These are phyloP conservation scores for Sanghuangporus sanghuang DNA, from an alignment of 1,284 basidiomycete species.

Conservation along the genomic window DNA sequence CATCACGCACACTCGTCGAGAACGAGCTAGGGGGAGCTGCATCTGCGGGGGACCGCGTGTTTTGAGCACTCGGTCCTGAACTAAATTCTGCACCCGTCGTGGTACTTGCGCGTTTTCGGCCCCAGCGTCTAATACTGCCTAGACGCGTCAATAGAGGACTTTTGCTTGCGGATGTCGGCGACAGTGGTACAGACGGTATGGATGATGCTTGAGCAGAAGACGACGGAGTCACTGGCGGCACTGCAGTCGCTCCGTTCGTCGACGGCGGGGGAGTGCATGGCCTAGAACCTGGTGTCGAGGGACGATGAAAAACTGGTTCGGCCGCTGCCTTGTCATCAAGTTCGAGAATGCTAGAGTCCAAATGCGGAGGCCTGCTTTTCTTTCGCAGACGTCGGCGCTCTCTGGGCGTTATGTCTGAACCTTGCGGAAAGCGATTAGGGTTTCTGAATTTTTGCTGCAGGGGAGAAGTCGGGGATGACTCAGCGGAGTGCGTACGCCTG, in stretches of 20 bases:
- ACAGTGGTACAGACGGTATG: constrained; percentile 27
- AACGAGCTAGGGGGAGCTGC: neutral
- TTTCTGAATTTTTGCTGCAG: constrained; percentile 4
- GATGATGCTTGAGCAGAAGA: constrained; percentile 18
- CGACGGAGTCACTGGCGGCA: constrained; percentile 9
- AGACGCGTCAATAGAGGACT: constrained; percentile 45
- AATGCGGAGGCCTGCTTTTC: constrained; percentile 60
- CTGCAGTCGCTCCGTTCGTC: constrained; percentile 19
- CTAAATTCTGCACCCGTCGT: neutral
- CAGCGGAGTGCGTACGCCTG: constrained; percentile 31
- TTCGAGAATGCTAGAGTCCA: constrained; percentile 48
- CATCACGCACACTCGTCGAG: neutral
- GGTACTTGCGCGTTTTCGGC: constrained; percentile 18
- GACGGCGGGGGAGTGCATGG: constrained; percentile 16
- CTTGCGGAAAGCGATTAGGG: constrained; percentile 50
- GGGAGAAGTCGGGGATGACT: constrained; percentile 12
- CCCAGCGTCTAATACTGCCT: constrained; percentile 56
- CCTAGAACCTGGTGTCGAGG: constrained; percentile 7
- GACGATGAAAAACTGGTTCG: constrained; percentile 1
- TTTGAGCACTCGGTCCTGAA: neutral
- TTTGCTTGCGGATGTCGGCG: constrained; percentile 26
- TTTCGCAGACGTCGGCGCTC: constrained; percentile 59
- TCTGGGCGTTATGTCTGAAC: constrained; percentile 32
- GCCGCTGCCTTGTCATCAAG: constrained; percentile 30
- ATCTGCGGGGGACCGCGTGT: neutral